These are phyloP conservation scores for Sporisorium sorghi DNA, from an alignment of 1,284 basidiomycete genomes.

Conservation along the genomic window DNA sequence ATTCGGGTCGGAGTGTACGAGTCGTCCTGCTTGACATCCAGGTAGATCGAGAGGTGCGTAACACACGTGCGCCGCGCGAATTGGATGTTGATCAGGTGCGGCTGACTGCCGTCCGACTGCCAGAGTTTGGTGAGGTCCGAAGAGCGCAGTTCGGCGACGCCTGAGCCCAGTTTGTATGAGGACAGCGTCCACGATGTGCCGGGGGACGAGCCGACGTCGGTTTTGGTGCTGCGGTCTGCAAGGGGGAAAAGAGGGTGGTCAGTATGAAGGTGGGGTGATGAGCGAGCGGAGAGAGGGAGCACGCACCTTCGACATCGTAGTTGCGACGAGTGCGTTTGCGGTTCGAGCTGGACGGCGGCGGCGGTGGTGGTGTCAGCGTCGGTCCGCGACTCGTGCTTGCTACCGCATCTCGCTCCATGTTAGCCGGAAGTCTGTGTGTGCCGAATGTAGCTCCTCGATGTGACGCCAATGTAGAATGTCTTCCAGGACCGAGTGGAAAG, in stretches of 20 bases:
- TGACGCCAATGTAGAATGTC: too few species aligned
- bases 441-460: neutral
- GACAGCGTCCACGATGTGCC: constrained; percentile 94
- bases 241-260: neutral
- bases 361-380: neutral
- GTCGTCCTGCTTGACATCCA: constrained; percentile 89
- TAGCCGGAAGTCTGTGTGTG: neutral
- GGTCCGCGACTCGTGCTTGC: constrained; percentile 24
- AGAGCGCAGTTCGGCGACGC: constrained; percentile 89
- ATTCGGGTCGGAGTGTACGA: constrained; percentile 95
- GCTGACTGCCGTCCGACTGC: constrained; percentile 99
- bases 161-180: constrained; percentile 95
- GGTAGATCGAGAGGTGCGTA: constrained; percentile 86
- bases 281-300: too few species aligned
- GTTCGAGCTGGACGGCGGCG: constrained; percentile 7
- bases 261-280: too few species aligned
- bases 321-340: constrained; percentile 28
- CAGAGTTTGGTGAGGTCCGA: constrained; percentile 92
- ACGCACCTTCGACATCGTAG: constrained; percentile 37
- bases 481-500: neutral
- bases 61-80: constrained; percentile 91
- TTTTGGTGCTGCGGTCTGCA: constrained; percentile 59
- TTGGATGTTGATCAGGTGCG: constrained; percentile 93
- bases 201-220: constrained; percentile 59
- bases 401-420: constrained; percentile 20